These are phyloP conservation scores for Gynochthodes officinalis DNA, from an alignment of 257 asterid species.

Conservation along the genomic window DNA sequence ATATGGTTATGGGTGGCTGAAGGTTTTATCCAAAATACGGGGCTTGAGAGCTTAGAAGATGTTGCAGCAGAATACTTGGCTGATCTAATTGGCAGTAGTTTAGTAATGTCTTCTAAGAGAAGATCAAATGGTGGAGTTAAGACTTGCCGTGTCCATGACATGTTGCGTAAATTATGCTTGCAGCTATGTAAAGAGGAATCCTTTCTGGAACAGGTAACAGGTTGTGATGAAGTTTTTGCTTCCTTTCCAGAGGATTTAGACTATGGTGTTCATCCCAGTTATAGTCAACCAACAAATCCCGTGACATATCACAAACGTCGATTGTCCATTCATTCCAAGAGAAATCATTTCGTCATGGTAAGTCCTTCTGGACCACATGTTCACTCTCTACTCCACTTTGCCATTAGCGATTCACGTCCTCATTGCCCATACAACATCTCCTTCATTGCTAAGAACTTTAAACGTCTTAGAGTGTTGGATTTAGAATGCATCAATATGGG, in stretches of 20 bases:
- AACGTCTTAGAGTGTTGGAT: conserved; percentile 14
- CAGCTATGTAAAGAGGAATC: background rate
- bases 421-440: background rate
- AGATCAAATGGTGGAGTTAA: conserved; percentile 5
- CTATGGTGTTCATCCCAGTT: background rate
- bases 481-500: conserved; percentile 9
- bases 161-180: background rate
- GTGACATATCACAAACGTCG: background rate
- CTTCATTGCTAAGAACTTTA: background rate
- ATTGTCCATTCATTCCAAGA: background rate
- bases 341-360: background rate
- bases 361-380: conserved; percentile 1
- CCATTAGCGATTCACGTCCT: background rate
- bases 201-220: background rate
- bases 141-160: conserved; percentile 1
- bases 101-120: background rate
- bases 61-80: background rate
- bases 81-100: background rate
- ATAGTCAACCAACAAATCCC: background rate
- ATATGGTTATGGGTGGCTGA: conserved; percentile 20
- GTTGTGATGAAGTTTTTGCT: background rate
- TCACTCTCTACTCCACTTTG: background rate
- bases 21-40: background rate
- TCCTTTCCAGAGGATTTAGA: background rate
- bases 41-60: background rate